Conservation (phyloP, 2,329 filamentous ascomycete genomes). For the Catunica adiposa region DNA sequence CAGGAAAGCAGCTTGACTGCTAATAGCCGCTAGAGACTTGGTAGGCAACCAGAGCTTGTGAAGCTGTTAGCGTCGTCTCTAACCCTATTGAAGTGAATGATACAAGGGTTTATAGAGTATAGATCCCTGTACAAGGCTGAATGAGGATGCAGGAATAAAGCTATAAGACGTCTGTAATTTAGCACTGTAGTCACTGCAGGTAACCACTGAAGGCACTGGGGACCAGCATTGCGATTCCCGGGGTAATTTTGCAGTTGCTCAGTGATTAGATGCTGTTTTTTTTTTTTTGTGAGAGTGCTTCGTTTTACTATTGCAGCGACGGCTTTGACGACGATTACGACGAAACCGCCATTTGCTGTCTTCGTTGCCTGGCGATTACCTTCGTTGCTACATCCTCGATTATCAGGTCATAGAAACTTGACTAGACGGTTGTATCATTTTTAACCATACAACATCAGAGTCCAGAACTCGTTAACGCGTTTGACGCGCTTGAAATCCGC, state of each 20-base stretch:
- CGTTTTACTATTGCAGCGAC: no score
- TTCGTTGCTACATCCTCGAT: not conserved
- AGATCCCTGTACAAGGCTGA: conserved; percentile 4
- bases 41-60: conserved; percentile 3
- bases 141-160: conserved; percentile 4
- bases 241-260: not conserved
- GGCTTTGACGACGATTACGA: no score
- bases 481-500: conserved; percentile 13
- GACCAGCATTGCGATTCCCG: no score
- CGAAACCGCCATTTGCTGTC: not conserved
- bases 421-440: not conserved
- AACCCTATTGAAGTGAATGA: not conserved
- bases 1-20: not conserved
- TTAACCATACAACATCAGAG: not conserved
- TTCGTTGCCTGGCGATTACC: not conserved
- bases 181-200: no score
- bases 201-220: no score
- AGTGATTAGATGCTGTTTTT: not conserved
- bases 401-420: no score
- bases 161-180: no score
- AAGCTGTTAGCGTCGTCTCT: not conserved
- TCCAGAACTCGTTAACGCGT: conserved; percentile 10
- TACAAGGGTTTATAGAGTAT: not conserved
- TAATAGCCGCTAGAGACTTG: not conserved
- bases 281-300: not conserved